Evolutionary conservation across 257 asterid species (phyloP), one percentile per base, ranked within the genome.

Genomic region (Petrea volubilis): DNA sequence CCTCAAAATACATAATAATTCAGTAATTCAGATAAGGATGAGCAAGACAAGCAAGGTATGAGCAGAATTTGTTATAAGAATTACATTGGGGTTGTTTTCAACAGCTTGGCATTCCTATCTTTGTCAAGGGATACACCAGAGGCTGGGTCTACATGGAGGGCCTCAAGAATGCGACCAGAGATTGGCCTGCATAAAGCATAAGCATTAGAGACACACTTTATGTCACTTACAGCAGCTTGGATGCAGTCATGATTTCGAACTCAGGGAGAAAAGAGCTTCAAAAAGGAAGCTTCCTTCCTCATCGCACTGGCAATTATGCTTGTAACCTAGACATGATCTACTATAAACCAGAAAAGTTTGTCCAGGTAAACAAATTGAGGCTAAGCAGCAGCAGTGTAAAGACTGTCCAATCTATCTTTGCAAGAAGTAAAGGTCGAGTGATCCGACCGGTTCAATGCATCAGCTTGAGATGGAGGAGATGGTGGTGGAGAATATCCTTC

Each of bases 81-180:
- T 28, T 71, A 94, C 98, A 92, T 83, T 21, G 78, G 78, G 34
- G 96, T 74, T 68, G 96, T 79, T 83, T 92, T 95, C 87, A 80
- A 74, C 71, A 69, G 79, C 81, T 90, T 87, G 47, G 82, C 63
- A 65, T 72, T 85, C 75, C 82, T 87, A 66, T 88, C 98, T 80
- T 92, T 88, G 43, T 95, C 97, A 72, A 82, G 69, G 64, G 92
- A 81, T 68, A 90, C 96, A 69, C 97, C 99, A 62, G 99, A 88
- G 65, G 99, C 99, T 68, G 99, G 99, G 75, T 95, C 98, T 5
- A 88, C 84, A 75, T 95, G 96, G 74, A 95, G 98, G 55, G 99
- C 99, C 90, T 95, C 99, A 29, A 95, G 98, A 78, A 95, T 92
- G 68, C 66, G 94, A 83, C 97, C 97, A 64, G 98, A 80, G 55